Conservation (phyloP, 2,329 filamentous ascomycete genomes). For the Sclerotinia glacialis region DNA sequence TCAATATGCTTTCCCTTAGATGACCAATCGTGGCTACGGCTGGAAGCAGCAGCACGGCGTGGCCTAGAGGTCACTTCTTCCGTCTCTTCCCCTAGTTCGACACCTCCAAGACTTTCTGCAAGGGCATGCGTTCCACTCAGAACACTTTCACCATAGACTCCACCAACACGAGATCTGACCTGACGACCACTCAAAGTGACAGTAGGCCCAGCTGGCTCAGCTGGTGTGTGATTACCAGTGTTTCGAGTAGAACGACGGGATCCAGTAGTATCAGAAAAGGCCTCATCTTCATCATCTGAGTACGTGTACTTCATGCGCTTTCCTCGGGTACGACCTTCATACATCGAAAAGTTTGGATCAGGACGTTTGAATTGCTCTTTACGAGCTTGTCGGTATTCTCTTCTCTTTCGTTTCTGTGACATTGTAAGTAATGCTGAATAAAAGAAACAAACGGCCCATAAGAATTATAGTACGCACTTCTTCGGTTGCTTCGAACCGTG, state of each 20-base stretch:
- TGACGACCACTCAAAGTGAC: constrained; percentile 84
- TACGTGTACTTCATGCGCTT: constrained; percentile 97
- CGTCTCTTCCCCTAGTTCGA: constrained; percentile 47
- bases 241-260: constrained; percentile 70
- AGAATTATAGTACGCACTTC: constrained; percentile 56
- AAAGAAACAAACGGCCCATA: neutral
- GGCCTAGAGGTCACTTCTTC: constrained; percentile 43
- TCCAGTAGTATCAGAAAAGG: constrained; percentile 63
- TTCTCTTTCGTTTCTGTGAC: constrained; percentile 78
- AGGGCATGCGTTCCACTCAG: constrained; percentile 47
- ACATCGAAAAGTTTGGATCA: constrained; percentile 86
- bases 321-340: constrained; percentile 92
- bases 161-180: constrained; percentile 60
- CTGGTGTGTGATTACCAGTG: constrained; percentile 69
- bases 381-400: constrained; percentile 83
- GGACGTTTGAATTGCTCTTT: constrained; percentile 75
- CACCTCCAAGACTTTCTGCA: constrained; percentile 37
- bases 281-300: constrained; percentile 78
- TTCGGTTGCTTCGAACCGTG: constrained; percentile 89
- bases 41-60: constrained; percentile 40
- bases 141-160: constrained; percentile 53
- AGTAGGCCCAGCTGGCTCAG: constrained; percentile 63
- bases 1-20: constrained; percentile 48
- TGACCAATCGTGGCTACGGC: constrained; percentile 33
- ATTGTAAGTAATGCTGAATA: constrained; percentile 23